phyloP scores from a whole-genome alignment of 305 asterid genomes.

The Solanum hybrid region DNA sequence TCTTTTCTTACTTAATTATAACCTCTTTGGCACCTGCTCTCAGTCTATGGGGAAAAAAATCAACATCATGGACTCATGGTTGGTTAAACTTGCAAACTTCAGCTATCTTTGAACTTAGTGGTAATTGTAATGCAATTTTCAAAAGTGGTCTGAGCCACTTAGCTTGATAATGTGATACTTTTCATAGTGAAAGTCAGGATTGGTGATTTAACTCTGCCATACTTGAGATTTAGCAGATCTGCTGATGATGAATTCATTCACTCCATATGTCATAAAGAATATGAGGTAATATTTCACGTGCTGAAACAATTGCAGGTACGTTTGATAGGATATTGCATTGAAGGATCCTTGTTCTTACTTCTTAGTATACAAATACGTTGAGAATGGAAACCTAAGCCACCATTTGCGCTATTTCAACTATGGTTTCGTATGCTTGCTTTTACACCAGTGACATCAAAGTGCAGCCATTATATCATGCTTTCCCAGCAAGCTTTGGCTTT shows the following conservation, averaged over 20 bases:
- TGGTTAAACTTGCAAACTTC: background rate
- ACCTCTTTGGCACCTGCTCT: background rate
- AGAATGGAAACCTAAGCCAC: conserved; percentile 74
- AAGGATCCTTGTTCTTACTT: conserved; percentile 44
- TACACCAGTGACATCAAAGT: background rate
- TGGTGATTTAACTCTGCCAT: background rate
- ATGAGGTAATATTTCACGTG: background rate
- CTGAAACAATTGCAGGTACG: conserved; percentile 41
- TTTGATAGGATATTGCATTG: conserved; percentile 72
- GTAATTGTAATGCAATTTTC: background rate
- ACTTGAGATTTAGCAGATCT: background rate
- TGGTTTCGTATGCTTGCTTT: background rate
- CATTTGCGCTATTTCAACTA: conserved; percentile 30
- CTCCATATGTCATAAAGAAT: background rate
- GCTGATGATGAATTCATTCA: background rate
- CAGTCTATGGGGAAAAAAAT: background rate
- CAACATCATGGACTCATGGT: background rate
- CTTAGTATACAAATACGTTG: conserved; percentile 64
- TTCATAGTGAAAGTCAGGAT: background rate
- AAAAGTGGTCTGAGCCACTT: background rate
- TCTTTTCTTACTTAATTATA: background rate
- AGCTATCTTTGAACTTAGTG: background rate
- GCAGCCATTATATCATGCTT: background rate
- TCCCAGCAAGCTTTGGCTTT: background rate
- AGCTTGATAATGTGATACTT: background rate